These are phyloP conservation scores for Paramyrothecium sp. DNA, from an alignment of 2,329 filamentous ascomycete species.

Conservation along the genomic window DNA sequence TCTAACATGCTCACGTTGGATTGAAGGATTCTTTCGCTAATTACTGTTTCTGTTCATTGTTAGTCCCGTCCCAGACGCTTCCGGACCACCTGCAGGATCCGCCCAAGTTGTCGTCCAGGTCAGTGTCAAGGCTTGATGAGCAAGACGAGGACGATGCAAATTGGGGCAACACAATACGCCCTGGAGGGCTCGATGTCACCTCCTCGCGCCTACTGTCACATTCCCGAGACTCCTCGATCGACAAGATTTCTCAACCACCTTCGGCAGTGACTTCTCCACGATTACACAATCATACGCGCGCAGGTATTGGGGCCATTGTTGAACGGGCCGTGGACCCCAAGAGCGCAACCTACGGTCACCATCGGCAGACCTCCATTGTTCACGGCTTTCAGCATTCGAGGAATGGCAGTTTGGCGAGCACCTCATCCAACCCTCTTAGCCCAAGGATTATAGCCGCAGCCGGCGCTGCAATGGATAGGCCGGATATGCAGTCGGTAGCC, in stretches of 20 bases:
- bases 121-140: slow-evolving; percentile 51
- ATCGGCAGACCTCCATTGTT: slow-evolving; percentile 95
- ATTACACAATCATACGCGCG: slow-evolving; percentile 39
- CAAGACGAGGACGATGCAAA: slow-evolving; percentile 49
- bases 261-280: slow-evolving; percentile 32
- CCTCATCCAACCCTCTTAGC: slow-evolving; percentile 80
- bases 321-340: slow-evolving; percentile 57
- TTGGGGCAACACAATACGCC: slow-evolving; percentile 53
- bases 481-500: slow-evolving; percentile 46
- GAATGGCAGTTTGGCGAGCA: slow-evolving; percentile 83
- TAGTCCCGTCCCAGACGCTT: slow-evolving; percentile 60
- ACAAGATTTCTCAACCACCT: slow-evolving; percentile 42
- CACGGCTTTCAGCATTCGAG: slow-evolving; percentile 92
- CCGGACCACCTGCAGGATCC: slow-evolving; percentile 54
- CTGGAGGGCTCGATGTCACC: slow-evolving; percentile 36
- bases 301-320: slow-evolving; percentile 38
- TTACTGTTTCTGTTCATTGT: background rate
- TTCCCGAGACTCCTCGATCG: slow-evolving; percentile 58
- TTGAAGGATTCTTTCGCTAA: background rate
- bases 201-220: slow-evolving; percentile 43
- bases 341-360: slow-evolving; percentile 70
- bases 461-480: slow-evolving; percentile 54
- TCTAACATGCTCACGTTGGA: background rate
- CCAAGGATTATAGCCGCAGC: slow-evolving; percentile 79
- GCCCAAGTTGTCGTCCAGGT: slow-evolving; percentile 49